Percentiles rank a stretch among this genome's conserved stretches.
phyloP scores from a whole-genome alignment of 2,329 filamentous ascomycete species.

The Hymenoscyphus fructigenus region DNA sequence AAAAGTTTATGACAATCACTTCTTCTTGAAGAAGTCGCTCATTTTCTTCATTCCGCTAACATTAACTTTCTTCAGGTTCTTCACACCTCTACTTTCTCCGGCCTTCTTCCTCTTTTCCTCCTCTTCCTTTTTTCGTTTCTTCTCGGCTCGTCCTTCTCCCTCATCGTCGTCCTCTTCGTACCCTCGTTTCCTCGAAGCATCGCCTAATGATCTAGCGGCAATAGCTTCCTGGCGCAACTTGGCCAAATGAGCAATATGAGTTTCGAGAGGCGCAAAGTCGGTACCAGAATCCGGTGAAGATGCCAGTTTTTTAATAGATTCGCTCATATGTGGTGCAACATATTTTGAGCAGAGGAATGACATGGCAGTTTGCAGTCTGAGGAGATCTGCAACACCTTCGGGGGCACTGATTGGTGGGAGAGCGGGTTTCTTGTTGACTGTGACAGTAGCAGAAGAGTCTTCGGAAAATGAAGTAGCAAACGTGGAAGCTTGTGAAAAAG shows the following conservation, averaged over 20 bases:
- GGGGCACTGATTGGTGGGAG: slow-evolving; percentile 31
- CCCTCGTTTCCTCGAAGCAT: slow-evolving; percentile 69
- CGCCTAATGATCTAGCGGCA: slow-evolving; percentile 63
- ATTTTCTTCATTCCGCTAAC: slow-evolving; percentile 95
- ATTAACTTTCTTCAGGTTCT: slow-evolving; percentile 85
- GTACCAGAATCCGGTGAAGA: slow-evolving; percentile 40
- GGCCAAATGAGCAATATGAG: slow-evolving; percentile 66
- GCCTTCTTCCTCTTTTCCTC: slow-evolving; percentile 84
- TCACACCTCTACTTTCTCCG: slow-evolving; percentile 70
- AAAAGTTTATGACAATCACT: slow-evolving; percentile 24
- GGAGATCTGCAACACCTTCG: slow-evolving; percentile 42
- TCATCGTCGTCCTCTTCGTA: slow-evolving; percentile 65
- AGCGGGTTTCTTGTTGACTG: slow-evolving; percentile 24
- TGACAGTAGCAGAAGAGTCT: slow-evolving; percentile 16
- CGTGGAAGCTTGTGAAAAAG: slow-evolving; percentile 41
- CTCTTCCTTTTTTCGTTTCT: slow-evolving; percentile 82
- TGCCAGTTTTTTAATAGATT: slow-evolving; percentile 41
- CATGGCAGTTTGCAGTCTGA: slow-evolving; percentile 49
- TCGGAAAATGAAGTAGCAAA: slow-evolving; percentile 39
- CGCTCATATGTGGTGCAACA: slow-evolving; percentile 41
- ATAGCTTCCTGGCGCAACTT: slow-evolving; percentile 70
- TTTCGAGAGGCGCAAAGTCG: slow-evolving; percentile 70
- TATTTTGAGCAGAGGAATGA: slow-evolving; percentile 51
- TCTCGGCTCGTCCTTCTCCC: slow-evolving; percentile 64
- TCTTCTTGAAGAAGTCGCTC: slow-evolving; percentile 87